These are phyloP conservation scores for Phylloporus sp. DNA, from an alignment of 768 basidiomycete species.

Conservation along the genomic window DNA sequence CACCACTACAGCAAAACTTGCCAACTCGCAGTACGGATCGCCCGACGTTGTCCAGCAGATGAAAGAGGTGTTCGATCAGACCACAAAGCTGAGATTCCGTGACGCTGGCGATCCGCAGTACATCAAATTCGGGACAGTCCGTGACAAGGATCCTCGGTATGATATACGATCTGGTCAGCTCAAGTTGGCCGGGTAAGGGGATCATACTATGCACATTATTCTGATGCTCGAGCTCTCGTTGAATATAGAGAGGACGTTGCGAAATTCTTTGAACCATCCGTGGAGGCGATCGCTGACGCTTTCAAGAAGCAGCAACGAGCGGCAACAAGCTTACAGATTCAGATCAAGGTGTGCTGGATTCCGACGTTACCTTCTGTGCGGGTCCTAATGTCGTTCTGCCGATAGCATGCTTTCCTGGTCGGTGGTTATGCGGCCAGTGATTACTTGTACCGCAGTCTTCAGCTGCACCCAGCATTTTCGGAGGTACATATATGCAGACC, in stretches of 20 bases:
- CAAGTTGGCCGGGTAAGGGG: conserved; percentile 31
- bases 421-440: conserved; percentile 47
- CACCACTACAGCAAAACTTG: conserved; percentile 19
- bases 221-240: not conserved
- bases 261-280: conserved; percentile 40
- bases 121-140: conserved; percentile 35
- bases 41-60: conserved; percentile 29
- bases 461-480: conserved; percentile 15
- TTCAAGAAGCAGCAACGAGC: conserved; percentile 25
- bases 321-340: conserved; percentile 18
- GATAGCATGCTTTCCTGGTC: conserved; percentile 40
- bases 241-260: conserved; percentile 35
- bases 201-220: not conserved
- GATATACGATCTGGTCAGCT: conserved; percentile 35
- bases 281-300: conserved; percentile 31
- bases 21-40: conserved; percentile 23
- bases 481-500: conserved; percentile 40
- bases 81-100: conserved; percentile 38
- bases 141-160: conserved; percentile 30
- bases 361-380: not conserved
- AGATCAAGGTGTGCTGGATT: conserved; percentile 18
- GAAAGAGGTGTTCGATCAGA: conserved; percentile 30
- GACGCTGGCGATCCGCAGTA: conserved; percentile 32
- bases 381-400: not conserved
- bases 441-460: conserved; percentile 40